A percentile compares a stretch with the other conserved stretches of the same genome.
Conservation (phyloP, 495 filamentous ascomycete genomes). For the Hypoxylon fragiforme region DNA sequence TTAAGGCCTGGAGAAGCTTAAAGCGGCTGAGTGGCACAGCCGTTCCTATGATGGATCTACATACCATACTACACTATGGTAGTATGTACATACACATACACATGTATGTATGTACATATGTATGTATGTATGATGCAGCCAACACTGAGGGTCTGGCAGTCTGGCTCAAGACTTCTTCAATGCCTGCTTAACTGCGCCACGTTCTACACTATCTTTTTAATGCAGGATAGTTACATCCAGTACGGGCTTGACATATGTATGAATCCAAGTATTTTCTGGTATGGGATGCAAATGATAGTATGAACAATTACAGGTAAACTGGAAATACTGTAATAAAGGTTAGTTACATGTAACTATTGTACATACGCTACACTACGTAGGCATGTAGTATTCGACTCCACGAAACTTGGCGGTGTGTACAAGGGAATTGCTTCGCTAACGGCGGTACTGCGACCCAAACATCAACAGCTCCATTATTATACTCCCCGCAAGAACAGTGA, state of each 20-base stretch:
- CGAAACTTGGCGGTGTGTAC: slow-evolving; percentile 4
- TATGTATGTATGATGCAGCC: no score
- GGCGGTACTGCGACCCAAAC: slow-evolving; percentile 2
- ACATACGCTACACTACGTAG: no score
- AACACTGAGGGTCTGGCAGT: no score
- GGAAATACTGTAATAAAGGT: no score
- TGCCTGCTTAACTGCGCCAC: not conserved
- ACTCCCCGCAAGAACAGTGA: no score
- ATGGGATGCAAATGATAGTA: no score
- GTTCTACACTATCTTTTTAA: not conserved
- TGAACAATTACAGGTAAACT: no score
- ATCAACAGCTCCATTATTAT: not conserved
- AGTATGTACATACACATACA: no score
- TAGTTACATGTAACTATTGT: no score
- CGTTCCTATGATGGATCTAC: slow-evolving; percentile 19
- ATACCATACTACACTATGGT: no score
- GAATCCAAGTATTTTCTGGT: not conserved
- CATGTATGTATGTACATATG: no score
- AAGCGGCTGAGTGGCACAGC: slow-evolving; percentile 19
- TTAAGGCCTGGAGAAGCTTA: no score
- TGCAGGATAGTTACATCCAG: slow-evolving; percentile 6
- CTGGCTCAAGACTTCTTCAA: not conserved
- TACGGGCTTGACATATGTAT: not conserved
- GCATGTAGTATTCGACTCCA: slow-evolving; percentile 9
- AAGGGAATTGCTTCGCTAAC: slow-evolving; percentile 19